Conservation (phyloP, 2,329 filamentous ascomycete species). For the Cladophialophora chaetospira region DNA sequence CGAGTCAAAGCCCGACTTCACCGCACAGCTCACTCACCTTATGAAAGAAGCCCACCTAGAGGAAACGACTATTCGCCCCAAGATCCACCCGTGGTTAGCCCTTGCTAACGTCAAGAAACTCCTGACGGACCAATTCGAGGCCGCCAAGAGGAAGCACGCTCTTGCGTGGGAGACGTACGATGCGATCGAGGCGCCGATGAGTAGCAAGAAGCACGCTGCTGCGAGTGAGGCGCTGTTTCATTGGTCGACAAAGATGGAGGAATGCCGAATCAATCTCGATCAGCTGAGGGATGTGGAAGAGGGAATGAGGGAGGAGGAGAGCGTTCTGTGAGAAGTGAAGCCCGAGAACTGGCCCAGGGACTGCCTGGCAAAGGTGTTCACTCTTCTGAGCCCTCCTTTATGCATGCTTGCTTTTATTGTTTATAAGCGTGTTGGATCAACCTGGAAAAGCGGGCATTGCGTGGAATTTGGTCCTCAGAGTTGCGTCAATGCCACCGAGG, state of each 20-base stretch:
- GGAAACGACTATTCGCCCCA: slow-evolving; percentile 62
- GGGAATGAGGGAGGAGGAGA: slow-evolving; percentile 28
- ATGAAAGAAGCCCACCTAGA: slow-evolving; percentile 42
- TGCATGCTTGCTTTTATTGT: not conserved
- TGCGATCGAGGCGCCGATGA: slow-evolving; percentile 30
- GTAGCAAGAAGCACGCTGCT: slow-evolving; percentile 32
- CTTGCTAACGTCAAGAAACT: slow-evolving; percentile 82
- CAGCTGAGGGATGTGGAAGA: slow-evolving; percentile 34
- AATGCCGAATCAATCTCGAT: slow-evolving; percentile 33
- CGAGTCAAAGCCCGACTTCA: slow-evolving; percentile 38
- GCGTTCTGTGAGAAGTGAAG: not conserved
- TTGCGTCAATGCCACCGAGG: not conserved
- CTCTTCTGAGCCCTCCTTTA: not conserved
- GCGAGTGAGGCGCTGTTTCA: slow-evolving; percentile 31
- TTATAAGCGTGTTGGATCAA: not conserved
- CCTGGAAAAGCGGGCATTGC: not conserved
- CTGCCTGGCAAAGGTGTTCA: not conserved
- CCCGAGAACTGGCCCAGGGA: too few species aligned
- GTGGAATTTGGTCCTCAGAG: not conserved
- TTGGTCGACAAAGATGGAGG: slow-evolving; percentile 34
- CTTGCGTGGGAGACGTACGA: slow-evolving; percentile 38
- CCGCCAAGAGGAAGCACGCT: slow-evolving; percentile 71
- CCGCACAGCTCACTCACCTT: slow-evolving; percentile 30
- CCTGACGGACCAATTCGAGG: slow-evolving; percentile 75
- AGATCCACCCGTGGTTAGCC: slow-evolving; percentile 69